phyloP scores from a whole-genome alignment of 2,329 filamentous ascomycete genomes.

The Fusarium nematophilum region DNA sequence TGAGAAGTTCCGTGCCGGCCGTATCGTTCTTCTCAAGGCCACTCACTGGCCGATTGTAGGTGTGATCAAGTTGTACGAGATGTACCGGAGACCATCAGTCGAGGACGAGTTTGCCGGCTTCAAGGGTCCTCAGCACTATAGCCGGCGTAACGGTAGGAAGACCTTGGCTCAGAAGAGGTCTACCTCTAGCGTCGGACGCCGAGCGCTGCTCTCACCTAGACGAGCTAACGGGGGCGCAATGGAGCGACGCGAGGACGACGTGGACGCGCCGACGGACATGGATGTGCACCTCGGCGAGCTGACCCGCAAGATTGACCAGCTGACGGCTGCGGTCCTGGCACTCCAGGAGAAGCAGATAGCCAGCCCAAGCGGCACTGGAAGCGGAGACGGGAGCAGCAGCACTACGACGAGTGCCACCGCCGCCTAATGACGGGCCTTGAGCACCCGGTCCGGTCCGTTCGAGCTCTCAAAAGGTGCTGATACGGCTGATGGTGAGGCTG shows the following conservation, averaged over 20 bases:
- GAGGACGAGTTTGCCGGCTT: slow-evolving; percentile 60
- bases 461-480: neutral
- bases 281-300: slow-evolving; percentile 67
- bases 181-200: slow-evolving; percentile 26
- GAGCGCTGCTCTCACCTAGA: slow-evolving; percentile 29
- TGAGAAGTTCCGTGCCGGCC: slow-evolving; percentile 68
- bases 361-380: slow-evolving; percentile 19
- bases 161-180: slow-evolving; percentile 32
- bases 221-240: slow-evolving; percentile 27
- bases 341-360: slow-evolving; percentile 55
- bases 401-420: slow-evolving; percentile 8
- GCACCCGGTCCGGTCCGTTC: slow-evolving; percentile 14
- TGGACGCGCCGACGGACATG: slow-evolving; percentile 53
- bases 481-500: neutral
- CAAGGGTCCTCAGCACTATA: slow-evolving; percentile 56
- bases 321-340: slow-evolving; percentile 64
- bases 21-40: slow-evolving; percentile 71
- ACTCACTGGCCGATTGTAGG: slow-evolving; percentile 76
- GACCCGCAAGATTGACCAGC: slow-evolving; percentile 67
- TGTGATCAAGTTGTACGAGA: slow-evolving; percentile 76
- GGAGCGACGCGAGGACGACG: slow-evolving; percentile 49
- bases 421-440: slow-evolving; percentile 24
- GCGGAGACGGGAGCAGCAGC: slow-evolving; percentile 8
- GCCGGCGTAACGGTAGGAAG: slow-evolving; percentile 35
- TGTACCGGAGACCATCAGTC: slow-evolving; percentile 53